phyloP scores from a whole-genome alignment of 495 filamentous ascomycete species.

The Baudoinia panamericana region DNA sequence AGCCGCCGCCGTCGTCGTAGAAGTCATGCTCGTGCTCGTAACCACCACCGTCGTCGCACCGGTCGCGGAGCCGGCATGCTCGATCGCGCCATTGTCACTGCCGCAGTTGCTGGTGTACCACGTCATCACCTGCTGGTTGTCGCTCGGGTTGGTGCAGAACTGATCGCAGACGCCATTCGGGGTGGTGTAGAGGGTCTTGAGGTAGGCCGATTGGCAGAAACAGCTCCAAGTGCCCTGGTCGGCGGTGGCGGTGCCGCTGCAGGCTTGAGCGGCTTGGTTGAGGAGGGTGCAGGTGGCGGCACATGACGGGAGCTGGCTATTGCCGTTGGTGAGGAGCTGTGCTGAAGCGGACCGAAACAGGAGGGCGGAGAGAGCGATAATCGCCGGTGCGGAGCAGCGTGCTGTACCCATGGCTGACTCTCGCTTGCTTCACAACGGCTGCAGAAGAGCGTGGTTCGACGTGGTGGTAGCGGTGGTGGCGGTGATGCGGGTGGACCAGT shows the following conservation, averaged over 20 bases:
- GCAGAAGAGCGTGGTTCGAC: too few relatives aligned
- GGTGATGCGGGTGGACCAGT: too few relatives aligned
- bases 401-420: too few relatives aligned
- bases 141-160: constrained; percentile 28
- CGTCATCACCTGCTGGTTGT: constrained; percentile 32
- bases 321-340: constrained; percentile 22
- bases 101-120: constrained; percentile 35
- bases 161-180: constrained; percentile 29
- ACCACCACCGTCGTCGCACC: background rate
- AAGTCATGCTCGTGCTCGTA: background rate
- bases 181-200: constrained; percentile 32
- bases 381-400: background rate
- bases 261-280: constrained; percentile 34
- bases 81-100: constrained; percentile 8
- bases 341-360: constrained; percentile 9
- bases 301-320: constrained; percentile 38
- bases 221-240: constrained; percentile 37
- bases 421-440: too few relatives aligned
- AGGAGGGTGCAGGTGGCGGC: constrained; percentile 37
- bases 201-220: constrained; percentile 40
- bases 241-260: constrained; percentile 27
- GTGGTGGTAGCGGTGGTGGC: too few relatives aligned
- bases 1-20: constrained; percentile 1
- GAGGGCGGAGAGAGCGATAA: background rate
- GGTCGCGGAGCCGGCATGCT: constrained; percentile 4